Base-by-base conservation (phyloP, 306 rosid genomes). In the Arachis stenosperma region DNA sequence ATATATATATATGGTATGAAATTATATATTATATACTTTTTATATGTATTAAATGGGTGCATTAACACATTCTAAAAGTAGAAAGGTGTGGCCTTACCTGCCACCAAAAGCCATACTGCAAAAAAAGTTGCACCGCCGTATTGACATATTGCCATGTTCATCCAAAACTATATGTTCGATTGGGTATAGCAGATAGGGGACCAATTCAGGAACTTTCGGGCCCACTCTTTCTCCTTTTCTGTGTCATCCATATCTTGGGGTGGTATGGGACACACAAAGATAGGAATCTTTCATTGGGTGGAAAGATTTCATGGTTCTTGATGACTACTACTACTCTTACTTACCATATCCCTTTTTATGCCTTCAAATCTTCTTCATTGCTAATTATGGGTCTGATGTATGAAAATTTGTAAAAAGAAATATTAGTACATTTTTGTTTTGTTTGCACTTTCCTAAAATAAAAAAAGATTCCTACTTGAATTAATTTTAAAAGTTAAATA, bases 181-280 rank as follows among this genome's bases (percentile, higher is more conserved):
- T 80, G 82, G 73, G 70, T 65, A 69, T 70, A 22, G 83, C 40
- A 60, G 69, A 65, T 22, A 71, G 82, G 84, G 87, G 81, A 80
- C 84, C 84, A 73, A 52, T 65, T 59, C 69, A 65, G 40, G 67
- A 59, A 73, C 8, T 15, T 40, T 65, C 57, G 80, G 73, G 73
- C 73, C 87, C 84, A 64, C 27, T 22, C 82, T 14, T 58, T 22
- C 5, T 0, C 55, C 13, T 63, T 22, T 70, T 54, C 14, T 54
- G 47, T 73, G 75, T 51, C 80, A 69, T 80, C 67, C 80, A 80
- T 76, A 72, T 53, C 78, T 3, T 11, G 12, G 13, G 48, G 67
- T 22, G 66, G 56, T 63, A 56, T 72, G 70, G 41, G 39, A 42
- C 65, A 63, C 43, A 62, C 61, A 73, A 58, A 57, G 67, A 72